These are phyloP conservation scores for Astragalus glycyphyllos DNA, from an alignment of 306 rosid genomes.

Conservation along the genomic window DNA sequence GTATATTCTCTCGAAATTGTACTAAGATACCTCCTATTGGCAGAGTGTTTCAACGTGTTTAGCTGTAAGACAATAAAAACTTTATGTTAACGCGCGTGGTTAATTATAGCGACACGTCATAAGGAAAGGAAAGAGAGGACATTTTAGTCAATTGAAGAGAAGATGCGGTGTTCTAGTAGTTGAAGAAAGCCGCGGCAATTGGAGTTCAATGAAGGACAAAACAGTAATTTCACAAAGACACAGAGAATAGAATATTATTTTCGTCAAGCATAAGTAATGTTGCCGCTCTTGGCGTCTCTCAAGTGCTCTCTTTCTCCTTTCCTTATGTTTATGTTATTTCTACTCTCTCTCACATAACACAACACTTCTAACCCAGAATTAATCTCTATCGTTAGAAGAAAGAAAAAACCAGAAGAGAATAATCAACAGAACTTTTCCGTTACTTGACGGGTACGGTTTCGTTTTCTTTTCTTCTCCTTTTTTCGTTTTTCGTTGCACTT, in stretches of 20 bases:
- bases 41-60: too few relatives aligned
- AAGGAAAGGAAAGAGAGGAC: background rate
- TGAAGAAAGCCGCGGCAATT: background rate
- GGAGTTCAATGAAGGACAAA: constrained; percentile 10
- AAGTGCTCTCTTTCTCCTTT: background rate
- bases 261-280: constrained; percentile 38
- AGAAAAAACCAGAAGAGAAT: background rate
- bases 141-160: constrained; percentile 35
- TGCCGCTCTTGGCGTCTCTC: background rate
- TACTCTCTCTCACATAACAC: background rate
- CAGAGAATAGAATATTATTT: constrained; percentile 7
- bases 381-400: background rate
- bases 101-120: too few relatives aligned
- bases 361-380: background rate
- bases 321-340: background rate
- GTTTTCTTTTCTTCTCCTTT: background rate
- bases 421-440: background rate
- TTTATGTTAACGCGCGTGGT: too few relatives aligned
- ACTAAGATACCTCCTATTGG: too few relatives aligned
- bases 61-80: too few relatives aligned
- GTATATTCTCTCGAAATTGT: too few relatives aligned
- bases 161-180: background rate
- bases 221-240: background rate
- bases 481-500: constrained; percentile 16
- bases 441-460: constrained; percentile 39